These are phyloP conservation scores for Byssoonygena ceratinophila DNA, from an alignment of 2,329 filamentous ascomycete species.

Conservation along the genomic window DNA sequence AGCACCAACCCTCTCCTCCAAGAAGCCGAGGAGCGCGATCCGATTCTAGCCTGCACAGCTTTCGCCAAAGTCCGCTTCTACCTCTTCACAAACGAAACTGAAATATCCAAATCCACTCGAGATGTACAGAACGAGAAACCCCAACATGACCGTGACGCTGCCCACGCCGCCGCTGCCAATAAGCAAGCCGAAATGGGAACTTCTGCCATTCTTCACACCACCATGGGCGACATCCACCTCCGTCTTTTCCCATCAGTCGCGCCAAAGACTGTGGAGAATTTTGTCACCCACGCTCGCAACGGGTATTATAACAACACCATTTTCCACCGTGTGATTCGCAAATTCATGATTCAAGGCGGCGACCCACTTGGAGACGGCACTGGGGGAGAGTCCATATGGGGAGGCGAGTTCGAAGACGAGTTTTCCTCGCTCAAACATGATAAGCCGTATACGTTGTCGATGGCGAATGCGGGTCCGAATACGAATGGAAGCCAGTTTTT, in stretches of 20 bases:
- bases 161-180: constrained; percentile 40
- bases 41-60: constrained; percentile 74
- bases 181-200: constrained; percentile 64
- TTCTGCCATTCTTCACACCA: constrained; percentile 80
- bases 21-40: constrained; percentile 82
- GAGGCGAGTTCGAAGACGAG: constrained; percentile 84
- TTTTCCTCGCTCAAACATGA: constrained; percentile 87
- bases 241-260: constrained; percentile 87
- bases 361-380: constrained; percentile 83
- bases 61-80: constrained; percentile 88
- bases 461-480: constrained; percentile 93
- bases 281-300: constrained; percentile 77
- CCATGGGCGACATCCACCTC: constrained; percentile 84
- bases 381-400: constrained; percentile 86
- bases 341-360: constrained; percentile 91
- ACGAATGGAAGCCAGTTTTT: constrained; percentile 98
- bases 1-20: constrained; percentile 85
- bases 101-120: constrained; percentile 69
- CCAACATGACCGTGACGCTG: constrained; percentile 47
- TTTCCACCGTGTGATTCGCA: constrained; percentile 92
- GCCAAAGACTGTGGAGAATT: constrained; percentile 93
- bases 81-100: constrained; percentile 89
- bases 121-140: constrained; percentile 96
- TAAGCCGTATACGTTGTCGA: constrained; percentile 89
- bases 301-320: constrained; percentile 97